phyloP scores from a whole-genome alignment of 1,284 basidiomycete species.

The Hypsizygus ulmarius region DNA sequence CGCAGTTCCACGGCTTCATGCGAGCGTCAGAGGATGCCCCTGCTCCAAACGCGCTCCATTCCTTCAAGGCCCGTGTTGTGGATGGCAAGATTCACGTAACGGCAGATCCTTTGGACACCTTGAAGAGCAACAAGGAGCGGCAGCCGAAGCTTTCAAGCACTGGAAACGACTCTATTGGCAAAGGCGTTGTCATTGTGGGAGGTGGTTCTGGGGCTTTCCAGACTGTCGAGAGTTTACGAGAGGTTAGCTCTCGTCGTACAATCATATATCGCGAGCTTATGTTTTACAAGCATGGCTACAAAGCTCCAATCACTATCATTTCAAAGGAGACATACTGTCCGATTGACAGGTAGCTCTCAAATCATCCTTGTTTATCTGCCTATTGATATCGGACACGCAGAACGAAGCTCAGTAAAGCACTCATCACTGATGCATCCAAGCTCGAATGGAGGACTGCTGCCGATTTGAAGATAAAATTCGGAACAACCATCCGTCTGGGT shows the following conservation, averaged over 20 bases:
- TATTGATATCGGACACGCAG: conserved; percentile 33
- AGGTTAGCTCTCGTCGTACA: conserved; percentile 43
- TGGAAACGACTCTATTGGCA: conserved; percentile 38
- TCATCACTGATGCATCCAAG: conserved; percentile 77
- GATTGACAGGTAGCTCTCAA: conserved; percentile 72
- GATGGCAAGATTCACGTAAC: conserved; percentile 81
- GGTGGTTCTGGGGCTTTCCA: conserved; percentile 84
- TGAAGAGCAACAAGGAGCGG: conserved; percentile 67
- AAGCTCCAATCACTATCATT: conserved; percentile 75
- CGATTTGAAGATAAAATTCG: conserved; percentile 80
- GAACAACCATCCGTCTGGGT: conserved; percentile 70
- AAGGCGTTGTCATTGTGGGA: conserved; percentile 83
- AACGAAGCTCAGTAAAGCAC: conserved; percentile 88
- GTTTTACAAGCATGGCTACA: conserved; percentile 65
- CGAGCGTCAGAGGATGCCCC: conserved; percentile 79
- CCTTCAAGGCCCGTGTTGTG: conserved; percentile 71
- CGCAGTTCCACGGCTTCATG: conserved; percentile 9
- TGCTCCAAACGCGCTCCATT: conserved; percentile 81
- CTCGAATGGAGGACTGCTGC: conserved; percentile 72
- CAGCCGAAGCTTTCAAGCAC: conserved; percentile 50
- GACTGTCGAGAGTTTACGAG: conserved; percentile 80
- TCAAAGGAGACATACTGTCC: conserved; percentile 81
- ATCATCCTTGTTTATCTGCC: conserved; percentile 9
- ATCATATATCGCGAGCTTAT: conserved; percentile 3
- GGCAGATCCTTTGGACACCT: conserved; percentile 66